Evolutionary conservation across 2,329 filamentous ascomycete species (phyloP).

Genomic region (Ceratocystis eucalypticola): DNA sequence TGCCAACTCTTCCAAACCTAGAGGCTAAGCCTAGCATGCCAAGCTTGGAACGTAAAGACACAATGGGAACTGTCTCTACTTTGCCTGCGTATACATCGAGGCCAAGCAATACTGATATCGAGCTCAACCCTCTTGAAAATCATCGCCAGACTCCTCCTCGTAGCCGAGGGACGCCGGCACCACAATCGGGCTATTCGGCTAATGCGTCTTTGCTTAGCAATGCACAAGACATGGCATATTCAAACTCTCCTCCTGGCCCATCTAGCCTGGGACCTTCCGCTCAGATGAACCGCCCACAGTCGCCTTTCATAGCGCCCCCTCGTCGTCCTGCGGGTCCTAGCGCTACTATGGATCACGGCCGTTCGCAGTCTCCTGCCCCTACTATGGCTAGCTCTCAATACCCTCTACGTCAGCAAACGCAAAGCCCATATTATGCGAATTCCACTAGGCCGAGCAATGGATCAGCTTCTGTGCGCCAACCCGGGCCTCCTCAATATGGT

Average conservation of each 20-base stretch:
- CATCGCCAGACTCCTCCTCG: conserved; percentile 36
- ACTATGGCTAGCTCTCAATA: conserved; percentile 24
- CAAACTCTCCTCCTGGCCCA: not conserved
- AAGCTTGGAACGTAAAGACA: conserved; percentile 42
- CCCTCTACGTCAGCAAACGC: conserved; percentile 17
- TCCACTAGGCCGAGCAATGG: not conserved
- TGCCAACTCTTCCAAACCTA: conserved; percentile 43
- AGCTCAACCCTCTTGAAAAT: conserved; percentile 37
- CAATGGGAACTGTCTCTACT: conserved; percentile 34
- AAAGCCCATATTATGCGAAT: not conserved
- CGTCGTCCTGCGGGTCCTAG: conserved; percentile 10
- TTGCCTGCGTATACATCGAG: conserved; percentile 50
- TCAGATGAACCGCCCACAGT: not conserved
- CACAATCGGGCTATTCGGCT: conserved; percentile 46
- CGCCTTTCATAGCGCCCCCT: conserved; percentile 12
- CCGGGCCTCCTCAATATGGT: conserved; percentile 3
- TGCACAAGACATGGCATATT: conserved; percentile 33
- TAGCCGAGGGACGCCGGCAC: conserved; percentile 32
- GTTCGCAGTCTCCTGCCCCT: conserved; percentile 29
- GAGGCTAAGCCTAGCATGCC: conserved; percentile 17
- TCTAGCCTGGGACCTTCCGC: conserved; percentile 6
- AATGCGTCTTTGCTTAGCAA: conserved; percentile 48
- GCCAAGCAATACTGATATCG: conserved; percentile 41
- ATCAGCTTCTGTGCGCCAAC: conserved; percentile 9
- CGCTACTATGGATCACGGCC: conserved; percentile 38